Percentiles rank a stretch among this genome's conserved stretches.
phyloP scores from a whole-genome alignment of 768 basidiomycete genomes.

The Crepidotus variabilis region DNA sequence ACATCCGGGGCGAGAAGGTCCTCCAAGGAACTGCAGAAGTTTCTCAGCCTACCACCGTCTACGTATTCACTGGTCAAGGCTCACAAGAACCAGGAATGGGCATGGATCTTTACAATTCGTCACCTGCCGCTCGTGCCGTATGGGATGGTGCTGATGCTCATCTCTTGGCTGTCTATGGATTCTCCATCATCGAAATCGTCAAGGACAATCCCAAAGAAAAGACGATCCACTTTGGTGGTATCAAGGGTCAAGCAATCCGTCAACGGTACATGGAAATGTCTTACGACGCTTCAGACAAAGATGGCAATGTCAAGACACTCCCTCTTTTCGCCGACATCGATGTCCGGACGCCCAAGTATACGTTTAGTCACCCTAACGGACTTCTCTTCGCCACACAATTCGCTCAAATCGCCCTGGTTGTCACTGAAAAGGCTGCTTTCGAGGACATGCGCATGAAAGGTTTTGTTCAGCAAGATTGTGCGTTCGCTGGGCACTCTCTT shows the following conservation, averaged over 20 bases:
- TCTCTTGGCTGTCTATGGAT: constrained; percentile 91
- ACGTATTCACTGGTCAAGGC: constrained; percentile 98
- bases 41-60: constrained; percentile 86
- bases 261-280: constrained; percentile 99
- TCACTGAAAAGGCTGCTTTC: constrained; percentile 97
- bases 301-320: constrained; percentile 92
- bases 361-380: constrained; percentile 96
- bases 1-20: constrained; percentile 86
- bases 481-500: constrained; percentile 96
- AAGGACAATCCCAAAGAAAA: constrained; percentile 98
- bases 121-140: constrained; percentile 91
- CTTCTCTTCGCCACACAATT: constrained; percentile 98
- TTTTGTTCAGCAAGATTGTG: constrained; percentile 86
- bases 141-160: constrained; percentile 98
- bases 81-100: constrained; percentile 99
- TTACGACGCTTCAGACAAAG: constrained; percentile 95
- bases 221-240: constrained; percentile 98
- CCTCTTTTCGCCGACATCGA: constrained; percentile 97
- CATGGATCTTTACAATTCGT: constrained; percentile 94
- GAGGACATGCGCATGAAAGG: constrained; percentile 98
- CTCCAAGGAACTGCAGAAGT: constrained; percentile 92
- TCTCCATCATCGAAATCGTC: constrained; percentile 98
- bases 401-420: constrained; percentile 96
- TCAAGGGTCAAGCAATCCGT: constrained; percentile 97
- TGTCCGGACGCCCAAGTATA: constrained; percentile 91